Conservation (phyloP, 2,329 filamentous ascomycete species). For the Aspergillus flavus region DNA sequence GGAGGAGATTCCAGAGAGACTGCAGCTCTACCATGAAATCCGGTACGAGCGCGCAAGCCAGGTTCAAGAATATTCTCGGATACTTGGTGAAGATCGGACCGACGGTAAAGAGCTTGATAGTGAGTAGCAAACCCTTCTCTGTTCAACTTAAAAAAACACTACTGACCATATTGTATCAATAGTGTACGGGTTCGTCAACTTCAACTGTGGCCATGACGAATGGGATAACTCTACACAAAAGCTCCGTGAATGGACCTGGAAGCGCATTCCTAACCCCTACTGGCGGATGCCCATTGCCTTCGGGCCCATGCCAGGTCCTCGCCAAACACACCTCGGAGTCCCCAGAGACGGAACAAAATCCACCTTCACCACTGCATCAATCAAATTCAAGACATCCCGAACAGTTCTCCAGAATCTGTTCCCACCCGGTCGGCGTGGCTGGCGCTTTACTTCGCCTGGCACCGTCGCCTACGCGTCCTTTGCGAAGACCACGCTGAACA, state of each 20-base stretch:
- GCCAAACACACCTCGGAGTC: slow-evolving; percentile 32
- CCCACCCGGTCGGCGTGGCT: slow-evolving; percentile 40
- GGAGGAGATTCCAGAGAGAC: slow-evolving; percentile 54
- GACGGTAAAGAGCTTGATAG: slow-evolving; percentile 3
- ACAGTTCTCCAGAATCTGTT: slow-evolving; percentile 54
- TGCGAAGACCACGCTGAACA: slow-evolving; percentile 46
- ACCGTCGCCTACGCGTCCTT: slow-evolving; percentile 49
- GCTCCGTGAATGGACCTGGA: slow-evolving; percentile 50
- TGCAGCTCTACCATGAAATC: slow-evolving; percentile 60
- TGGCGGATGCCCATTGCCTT: slow-evolving; percentile 51
- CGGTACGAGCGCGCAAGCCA: slow-evolving; percentile 57
- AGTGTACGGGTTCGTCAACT: slow-evolving; percentile 48
- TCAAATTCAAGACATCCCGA: slow-evolving; percentile 54
- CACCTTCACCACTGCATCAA: slow-evolving; percentile 47
- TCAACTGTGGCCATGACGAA: slow-evolving; percentile 62
- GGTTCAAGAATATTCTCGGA: slow-evolving; percentile 54
- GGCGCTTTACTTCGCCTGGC: slow-evolving; percentile 43
- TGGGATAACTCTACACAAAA: slow-evolving; percentile 55
- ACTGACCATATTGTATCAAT: neutral
- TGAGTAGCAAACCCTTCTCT: neutral
- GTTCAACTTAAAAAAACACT: neutral
- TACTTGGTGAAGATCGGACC: slow-evolving; percentile 46
- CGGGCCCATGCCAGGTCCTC: slow-evolving; percentile 49
- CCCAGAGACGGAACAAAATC: slow-evolving; percentile 23
- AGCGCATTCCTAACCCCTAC: slow-evolving; percentile 45